Evolutionary conservation across 345 rosid genomes (phyloP), one percentile per base, ranked within the genome.

Genomic region (Bruguiera parviflora): DNA sequence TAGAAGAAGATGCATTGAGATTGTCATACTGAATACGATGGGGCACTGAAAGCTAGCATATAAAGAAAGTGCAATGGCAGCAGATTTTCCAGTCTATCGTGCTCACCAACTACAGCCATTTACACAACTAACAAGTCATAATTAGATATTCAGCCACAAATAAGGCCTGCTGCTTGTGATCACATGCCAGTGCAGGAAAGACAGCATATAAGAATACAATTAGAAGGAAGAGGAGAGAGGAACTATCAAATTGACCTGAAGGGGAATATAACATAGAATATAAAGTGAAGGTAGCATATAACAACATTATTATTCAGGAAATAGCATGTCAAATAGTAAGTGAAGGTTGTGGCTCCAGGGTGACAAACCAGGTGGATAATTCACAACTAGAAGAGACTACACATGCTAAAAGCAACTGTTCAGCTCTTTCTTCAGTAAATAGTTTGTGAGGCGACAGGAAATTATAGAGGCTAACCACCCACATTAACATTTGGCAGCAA

Each of bases 351-450:
- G 49, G 49, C 49, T 43, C 15, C 19, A 55, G 43, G 31, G 25
- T 35, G 28, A 31, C 62, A 71, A 33, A 58, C 66, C 71, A 61
- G 21, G 68, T 66, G 28, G 65, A 65, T 29, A n/a, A 71, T 52
- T 59, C 39, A 46, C 73, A 24, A 72, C 43, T n/a, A 33, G 43
- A 65, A 57, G 33, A 33, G 70, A 58, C 25, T 3, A 47, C 3
- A 15, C 53, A 65, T 65, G 72, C 24, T 53, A 65, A 53, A 56
- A 56, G 49, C 67, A 61, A 72, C 43, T 16, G 35, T 55, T 20
- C 20, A 2, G 10, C 51, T 6, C 51, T 20, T 6, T 59, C 66
- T 28, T 65, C 5, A 22, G 64, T 65, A 65, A 11, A 5, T 56
- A 8, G 32, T 24, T 39, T 16, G 10, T 22, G 27, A 43, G 53